Evolutionary conservation across 768 basidiomycete species (phyloP), one percentile per base, ranked within the genome.

Genomic region (Pleurotus tuoliensis): DNA sequence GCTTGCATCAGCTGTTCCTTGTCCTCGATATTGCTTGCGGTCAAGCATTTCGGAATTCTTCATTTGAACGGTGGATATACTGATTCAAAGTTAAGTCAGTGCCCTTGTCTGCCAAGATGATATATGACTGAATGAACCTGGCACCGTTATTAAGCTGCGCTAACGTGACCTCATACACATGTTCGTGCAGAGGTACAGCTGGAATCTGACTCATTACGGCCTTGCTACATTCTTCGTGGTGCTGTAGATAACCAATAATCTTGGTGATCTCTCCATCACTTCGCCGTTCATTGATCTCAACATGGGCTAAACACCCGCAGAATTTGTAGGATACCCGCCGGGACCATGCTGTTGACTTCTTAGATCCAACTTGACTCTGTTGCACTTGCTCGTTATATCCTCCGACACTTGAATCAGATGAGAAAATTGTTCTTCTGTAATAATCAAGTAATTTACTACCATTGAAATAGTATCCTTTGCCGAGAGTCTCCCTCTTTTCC

Each of bases 301-400:
- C 66, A 60, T 74, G 73, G 0, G 69, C 73, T 6, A 71, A 62
- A 55, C 74, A 75, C 11, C 67, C 69, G 5, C 68, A 68, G 58
- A 66, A 72, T 15, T 58, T 59, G 48, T 9, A 44, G 18, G 40
- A 6, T 43, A 43, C 40, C 18, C 18, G 40, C 40, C 40, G 40
- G 3, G 40, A 43, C 40, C 40, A 43, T 43, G 40, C 15, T 15
- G 13, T 43, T 43, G 40, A 18, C 40, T 43, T 43, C 18, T 15
- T 18, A 5, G 40, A 43, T 15, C 40, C 40, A 43, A 15, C 40
- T 43, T 43, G 13, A 15, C 15, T 43, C 18, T 43, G 40, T 43
- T 6, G 40, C 18, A 43, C 40, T 43, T 43, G 13, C 40, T 43
- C 40, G 18, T 43, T 18, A 43, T 43, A 43, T 43, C 40, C 40